phyloP scores from a whole-genome alignment of 2,329 filamentous ascomycete genomes.

The Penicillium brevicompactum region DNA sequence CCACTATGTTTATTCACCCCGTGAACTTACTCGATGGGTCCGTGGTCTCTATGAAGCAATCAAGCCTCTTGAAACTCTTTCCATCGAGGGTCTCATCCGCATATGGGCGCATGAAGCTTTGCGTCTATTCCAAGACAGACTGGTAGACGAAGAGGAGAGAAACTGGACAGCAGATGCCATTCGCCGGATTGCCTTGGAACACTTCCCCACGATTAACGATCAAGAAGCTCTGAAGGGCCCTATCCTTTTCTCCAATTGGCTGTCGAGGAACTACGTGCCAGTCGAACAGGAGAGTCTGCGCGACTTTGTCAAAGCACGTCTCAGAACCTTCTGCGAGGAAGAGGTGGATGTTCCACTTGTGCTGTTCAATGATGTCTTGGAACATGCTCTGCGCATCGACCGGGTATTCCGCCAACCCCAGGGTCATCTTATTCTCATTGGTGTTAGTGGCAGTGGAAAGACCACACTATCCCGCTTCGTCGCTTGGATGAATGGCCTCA shows the following conservation, averaged over 20 bases:
- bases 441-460: constrained; percentile 97
- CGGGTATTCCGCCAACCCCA: constrained; percentile 98
- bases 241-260: constrained; percentile 98
- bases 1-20: constrained; percentile 98
- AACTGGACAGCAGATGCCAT: constrained; percentile 93
- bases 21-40: constrained; percentile 97
- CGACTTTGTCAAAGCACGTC: constrained; percentile 94
- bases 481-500: constrained; percentile 99
- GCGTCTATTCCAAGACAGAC: constrained; percentile 93
- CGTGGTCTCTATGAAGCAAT: constrained; percentile 97
- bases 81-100: constrained; percentile 86
- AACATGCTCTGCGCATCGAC: constrained; percentile 97
- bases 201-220: constrained; percentile 95
- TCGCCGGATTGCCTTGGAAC: constrained; percentile 79
- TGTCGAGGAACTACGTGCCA: constrained; percentile 97
- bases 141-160: constrained; percentile 91
- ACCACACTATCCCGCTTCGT: constrained; percentile 97
- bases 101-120: constrained; percentile 99
- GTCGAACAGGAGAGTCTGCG: constrained; percentile 93
- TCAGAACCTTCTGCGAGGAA: constrained; percentile 99
- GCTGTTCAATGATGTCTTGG: constrained; percentile 98
- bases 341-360: constrained; percentile 98
- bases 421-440: constrained; percentile 96
- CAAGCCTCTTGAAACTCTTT: constrained; percentile 81
- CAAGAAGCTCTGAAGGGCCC: constrained; percentile 85